Evolutionary conservation across 768 basidiomycete genomes (phyloP), one percentile per base, ranked within the genome.

Genomic region (Suillus plorans): DNA sequence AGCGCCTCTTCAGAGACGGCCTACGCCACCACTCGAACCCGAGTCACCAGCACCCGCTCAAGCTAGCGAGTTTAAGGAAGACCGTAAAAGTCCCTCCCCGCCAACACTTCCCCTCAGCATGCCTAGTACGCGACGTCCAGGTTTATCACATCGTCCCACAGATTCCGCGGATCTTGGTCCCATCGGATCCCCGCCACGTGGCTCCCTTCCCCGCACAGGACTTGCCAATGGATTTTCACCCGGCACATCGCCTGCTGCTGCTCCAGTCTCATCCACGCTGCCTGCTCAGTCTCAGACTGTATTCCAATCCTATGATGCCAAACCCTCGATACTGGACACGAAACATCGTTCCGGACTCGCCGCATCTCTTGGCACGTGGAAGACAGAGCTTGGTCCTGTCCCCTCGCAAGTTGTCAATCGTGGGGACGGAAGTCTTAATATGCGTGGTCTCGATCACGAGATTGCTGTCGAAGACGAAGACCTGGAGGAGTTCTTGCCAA

Each of bases 401-500:
- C 69, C 76, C 13, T 34, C 72, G 13, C 71, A 66, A n/a, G 57
- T 63, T 1, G 31, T 68, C 44, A 61, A 45, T 31, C 20, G 64
- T 47, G 65, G 52, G 9, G 67, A 71, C 0, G 67, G 53, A 5
- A 60, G 63, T 44, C n/a, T 67, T 31, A 69, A 62, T 53, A 13
- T 74, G 25, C 65, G 84, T 78, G 68, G 55, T 52, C 39, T 64
- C 67, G 39, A 67, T 69, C 55, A 77, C 75, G 84, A 83, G 20
- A 76, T 78, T 42, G 85, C 85, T 0, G 84, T 82, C 8, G 88
- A 88, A 22, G 91, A 90, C 58, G 93, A 88, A 53, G 92, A 95
- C 68, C 72, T 93, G 57, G 94, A 95, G 71, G 95, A 95, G 63
- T 92, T 98, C 74, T 74, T 99, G 37, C 97, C 97, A 0, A 89